These are phyloP conservation scores for Pyrenochaeta sp. DNA, from an alignment of 2,329 filamentous ascomycete species.

Conservation along the genomic window DNA sequence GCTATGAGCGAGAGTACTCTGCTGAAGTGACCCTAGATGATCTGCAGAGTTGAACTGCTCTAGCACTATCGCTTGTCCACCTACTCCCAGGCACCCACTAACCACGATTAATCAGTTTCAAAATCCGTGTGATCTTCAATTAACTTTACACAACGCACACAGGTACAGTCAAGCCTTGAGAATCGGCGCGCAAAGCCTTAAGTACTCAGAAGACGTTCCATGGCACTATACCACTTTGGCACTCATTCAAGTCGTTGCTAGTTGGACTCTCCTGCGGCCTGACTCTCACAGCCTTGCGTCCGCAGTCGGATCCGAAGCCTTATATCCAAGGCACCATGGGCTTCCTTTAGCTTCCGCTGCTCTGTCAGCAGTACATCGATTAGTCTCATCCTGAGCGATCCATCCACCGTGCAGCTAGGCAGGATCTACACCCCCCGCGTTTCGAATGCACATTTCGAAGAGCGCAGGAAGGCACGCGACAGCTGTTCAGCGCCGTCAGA, in stretches of 20 bases:
- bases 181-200: too few species aligned
- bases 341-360: constrained; percentile 1
- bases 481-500: not conserved
- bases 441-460: not conserved
- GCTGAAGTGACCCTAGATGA: too few species aligned
- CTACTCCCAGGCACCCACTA: too few species aligned
- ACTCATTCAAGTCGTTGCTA: not conserved
- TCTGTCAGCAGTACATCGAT: not conserved
- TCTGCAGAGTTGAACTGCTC: too few species aligned
- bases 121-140: too few species aligned
- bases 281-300: not conserved
- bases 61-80: too few species aligned
- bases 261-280: not conserved
- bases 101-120: too few species aligned
- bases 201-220: too few species aligned
- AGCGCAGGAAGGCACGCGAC: not conserved
- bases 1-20: too few species aligned
- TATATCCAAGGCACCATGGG: not conserved
- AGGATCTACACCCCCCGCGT: not conserved
- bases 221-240: not conserved
- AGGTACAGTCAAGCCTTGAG: too few species aligned
- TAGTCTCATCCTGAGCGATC: not conserved
- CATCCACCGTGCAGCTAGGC: not conserved
- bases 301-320: not conserved
- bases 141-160: too few species aligned